Conservation (phyloP, 23 red algal genomes). For the Gracilaria domingensis region DNA sequence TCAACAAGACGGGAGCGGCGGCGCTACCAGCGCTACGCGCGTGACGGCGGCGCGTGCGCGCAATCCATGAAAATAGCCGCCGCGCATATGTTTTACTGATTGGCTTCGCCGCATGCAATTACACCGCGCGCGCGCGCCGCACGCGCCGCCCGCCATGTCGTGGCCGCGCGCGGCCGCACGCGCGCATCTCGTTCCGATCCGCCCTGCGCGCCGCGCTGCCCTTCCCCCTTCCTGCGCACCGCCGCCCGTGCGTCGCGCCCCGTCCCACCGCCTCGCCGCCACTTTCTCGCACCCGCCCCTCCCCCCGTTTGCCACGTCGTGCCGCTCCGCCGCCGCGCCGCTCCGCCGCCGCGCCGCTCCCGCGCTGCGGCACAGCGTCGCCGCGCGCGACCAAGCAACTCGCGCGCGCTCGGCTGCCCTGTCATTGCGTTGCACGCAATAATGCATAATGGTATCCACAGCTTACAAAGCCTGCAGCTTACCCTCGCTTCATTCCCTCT, state of each 20-base stretch:
- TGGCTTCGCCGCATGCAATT: background rate
- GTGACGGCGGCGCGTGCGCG: background rate
- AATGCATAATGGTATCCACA: background rate
- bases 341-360: background rate
- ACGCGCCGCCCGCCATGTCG: constrained; percentile 7
- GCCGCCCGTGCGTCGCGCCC: no score
- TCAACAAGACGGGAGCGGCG: background rate
- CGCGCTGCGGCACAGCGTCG: background rate
- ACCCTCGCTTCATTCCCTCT: background rate
- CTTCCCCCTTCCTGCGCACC: background rate
- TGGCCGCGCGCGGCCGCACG: background rate
- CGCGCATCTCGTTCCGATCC: background rate
- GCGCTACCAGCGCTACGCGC: no score
- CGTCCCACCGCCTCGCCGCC: background rate
- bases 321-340: background rate
- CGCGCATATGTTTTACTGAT: constrained; percentile 13
- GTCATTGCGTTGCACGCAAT: background rate
- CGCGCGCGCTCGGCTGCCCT: background rate
- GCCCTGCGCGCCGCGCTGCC: background rate
- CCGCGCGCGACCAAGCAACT: background rate
- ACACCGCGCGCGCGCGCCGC: background rate
- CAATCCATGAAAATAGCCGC: constrained; percentile 29
- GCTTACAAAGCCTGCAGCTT: no score
- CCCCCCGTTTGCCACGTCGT: background rate
- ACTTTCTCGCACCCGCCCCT: background rate